These are phyloP conservation scores for Oxalis stricta DNA, from an alignment of 441 rosid genomes.

Conservation along the genomic window DNA sequence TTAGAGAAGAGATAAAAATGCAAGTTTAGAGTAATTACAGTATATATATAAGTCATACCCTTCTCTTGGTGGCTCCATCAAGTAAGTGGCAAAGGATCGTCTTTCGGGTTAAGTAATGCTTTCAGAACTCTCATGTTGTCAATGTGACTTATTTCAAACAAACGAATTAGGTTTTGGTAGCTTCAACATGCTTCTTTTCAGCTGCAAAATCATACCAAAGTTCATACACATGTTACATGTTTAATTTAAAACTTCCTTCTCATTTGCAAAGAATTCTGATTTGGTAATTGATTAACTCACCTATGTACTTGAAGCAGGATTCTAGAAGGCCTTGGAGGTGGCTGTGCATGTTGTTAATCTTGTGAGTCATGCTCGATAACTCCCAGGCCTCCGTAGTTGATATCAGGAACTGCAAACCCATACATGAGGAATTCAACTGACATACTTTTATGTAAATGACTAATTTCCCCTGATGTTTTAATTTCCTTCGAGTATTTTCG, in stretches of 20 bases:
- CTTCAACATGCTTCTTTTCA: conserved; percentile 36
- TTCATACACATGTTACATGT: neutral
- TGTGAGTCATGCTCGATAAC: conserved; percentile 52
- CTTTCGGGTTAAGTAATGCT: conserved; percentile 42
- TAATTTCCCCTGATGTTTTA: too few species aligned
- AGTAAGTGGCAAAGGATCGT: conserved; percentile 44
- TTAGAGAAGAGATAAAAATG: neutral
- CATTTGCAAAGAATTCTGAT: neutral
- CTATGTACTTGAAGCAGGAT: conserved; percentile 42
- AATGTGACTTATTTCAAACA: conserved; percentile 33
- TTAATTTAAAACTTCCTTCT: neutral
- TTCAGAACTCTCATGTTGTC: conserved; percentile 66
- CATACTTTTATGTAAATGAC: too few species aligned
- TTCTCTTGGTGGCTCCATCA: conserved; percentile 41
- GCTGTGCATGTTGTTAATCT: conserved; percentile 39
- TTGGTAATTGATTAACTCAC: conserved; percentile 12
- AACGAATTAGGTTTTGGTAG: conserved; percentile 30
- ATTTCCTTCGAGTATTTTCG: too few species aligned
- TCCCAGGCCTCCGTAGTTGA: conserved; percentile 60
- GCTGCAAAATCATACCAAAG: too few species aligned
- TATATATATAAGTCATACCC: conserved; percentile 22
- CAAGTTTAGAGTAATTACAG: neutral
- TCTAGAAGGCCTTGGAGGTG: conserved; percentile 34
- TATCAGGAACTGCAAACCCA: conserved; percentile 32
- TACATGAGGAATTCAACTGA: neutral